Conservation (phyloP, 2,329 filamentous ascomycete species). For the Cladosporium sp. region DNA sequence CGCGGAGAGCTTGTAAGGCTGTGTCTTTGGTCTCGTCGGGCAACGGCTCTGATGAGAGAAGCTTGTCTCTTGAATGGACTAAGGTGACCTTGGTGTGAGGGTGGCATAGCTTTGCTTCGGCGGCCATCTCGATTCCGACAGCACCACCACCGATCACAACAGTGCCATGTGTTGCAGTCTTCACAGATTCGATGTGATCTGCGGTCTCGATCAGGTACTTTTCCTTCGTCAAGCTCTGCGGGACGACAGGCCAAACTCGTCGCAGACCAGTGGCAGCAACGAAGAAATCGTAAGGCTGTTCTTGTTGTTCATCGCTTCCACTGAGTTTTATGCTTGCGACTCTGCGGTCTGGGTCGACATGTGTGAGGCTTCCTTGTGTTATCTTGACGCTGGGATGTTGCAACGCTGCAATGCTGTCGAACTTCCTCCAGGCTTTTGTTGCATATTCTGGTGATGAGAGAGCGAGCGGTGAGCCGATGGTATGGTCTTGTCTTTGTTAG, state of each 20-base stretch:
- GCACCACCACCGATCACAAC: slow-evolving; percentile 73
- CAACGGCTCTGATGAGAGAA: slow-evolving; percentile 69
- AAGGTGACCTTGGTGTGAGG: slow-evolving; percentile 65
- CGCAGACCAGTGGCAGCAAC: slow-evolving; percentile 66
- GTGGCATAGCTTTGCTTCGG: slow-evolving; percentile 65
- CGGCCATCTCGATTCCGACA: slow-evolving; percentile 77
- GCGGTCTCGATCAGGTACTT: slow-evolving; percentile 60
- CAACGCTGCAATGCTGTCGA: slow-evolving; percentile 62
- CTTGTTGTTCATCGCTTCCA: slow-evolving; percentile 24
- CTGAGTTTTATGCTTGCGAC: slow-evolving; percentile 50
- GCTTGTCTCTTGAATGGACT: slow-evolving; percentile 64
- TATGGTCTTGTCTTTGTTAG: slow-evolving; percentile 63
- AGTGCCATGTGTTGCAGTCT: slow-evolving; percentile 54
- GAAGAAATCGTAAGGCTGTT: slow-evolving; percentile 64
- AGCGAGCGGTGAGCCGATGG: slow-evolving; percentile 70
- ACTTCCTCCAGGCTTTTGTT: slow-evolving; percentile 65
- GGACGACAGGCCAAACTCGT: slow-evolving; percentile 67
- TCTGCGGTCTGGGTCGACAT: slow-evolving; percentile 57
- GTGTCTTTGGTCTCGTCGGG: slow-evolving; percentile 64
- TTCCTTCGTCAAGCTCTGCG: slow-evolving; percentile 58
- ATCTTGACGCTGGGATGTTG: slow-evolving; percentile 57
- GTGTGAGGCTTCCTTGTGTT: slow-evolving; percentile 60
- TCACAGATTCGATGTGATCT: slow-evolving; percentile 51
- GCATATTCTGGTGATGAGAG: slow-evolving; percentile 61
- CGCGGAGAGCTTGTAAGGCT: slow-evolving; percentile 53